A percentile compares a stretch with the other conserved stretches of the same genome.
phyloP scores from a whole-genome alignment of 805 yeast genomes.

The Peterozyma toletana region DNA sequence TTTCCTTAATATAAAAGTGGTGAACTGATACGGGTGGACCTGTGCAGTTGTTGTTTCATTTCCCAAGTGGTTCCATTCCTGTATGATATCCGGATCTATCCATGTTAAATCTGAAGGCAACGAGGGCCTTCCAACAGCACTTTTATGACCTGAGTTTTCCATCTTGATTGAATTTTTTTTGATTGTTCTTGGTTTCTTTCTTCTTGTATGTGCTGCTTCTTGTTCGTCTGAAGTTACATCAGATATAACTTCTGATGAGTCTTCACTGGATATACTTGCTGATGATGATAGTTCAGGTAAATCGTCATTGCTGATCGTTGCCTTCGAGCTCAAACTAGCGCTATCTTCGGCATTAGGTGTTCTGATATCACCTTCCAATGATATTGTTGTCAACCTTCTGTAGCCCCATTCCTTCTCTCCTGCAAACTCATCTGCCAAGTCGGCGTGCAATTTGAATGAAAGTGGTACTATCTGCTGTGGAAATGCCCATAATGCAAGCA shows the following conservation, averaged over 20 bases:
- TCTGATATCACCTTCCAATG: constrained; percentile 75
- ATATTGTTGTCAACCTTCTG: constrained; percentile 78
- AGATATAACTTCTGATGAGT: constrained; percentile 2
- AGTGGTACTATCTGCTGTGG: constrained; percentile 91
- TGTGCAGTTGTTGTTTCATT: constrained; percentile 89
- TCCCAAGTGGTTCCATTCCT: constrained; percentile 74
- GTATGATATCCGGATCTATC: constrained; percentile 60
- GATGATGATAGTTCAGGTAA: constrained; percentile 4
- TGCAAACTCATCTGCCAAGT: constrained; percentile 65
- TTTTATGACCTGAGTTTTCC: neutral
- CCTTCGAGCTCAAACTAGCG: neutral
- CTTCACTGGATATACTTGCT: neutral
- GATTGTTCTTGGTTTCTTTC: constrained; percentile 12
- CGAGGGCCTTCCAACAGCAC: constrained; percentile 11
- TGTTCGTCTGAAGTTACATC: constrained; percentile 1
- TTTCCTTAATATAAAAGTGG: constrained; percentile 72
- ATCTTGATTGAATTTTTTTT: constrained; percentile 27
- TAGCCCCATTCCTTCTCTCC: constrained; percentile 95
- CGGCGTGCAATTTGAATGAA: constrained; percentile 79
- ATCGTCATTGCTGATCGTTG: neutral
- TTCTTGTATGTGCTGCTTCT: constrained; percentile 1
- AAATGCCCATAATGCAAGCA: constrained; percentile 92
- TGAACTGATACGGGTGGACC: constrained; percentile 92
- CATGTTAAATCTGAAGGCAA: constrained; percentile 69
- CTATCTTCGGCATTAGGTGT: constrained; percentile 5